Conservation (phyloP, 768 basidiomycete genomes). For the Neoboletus magnificus region DNA sequence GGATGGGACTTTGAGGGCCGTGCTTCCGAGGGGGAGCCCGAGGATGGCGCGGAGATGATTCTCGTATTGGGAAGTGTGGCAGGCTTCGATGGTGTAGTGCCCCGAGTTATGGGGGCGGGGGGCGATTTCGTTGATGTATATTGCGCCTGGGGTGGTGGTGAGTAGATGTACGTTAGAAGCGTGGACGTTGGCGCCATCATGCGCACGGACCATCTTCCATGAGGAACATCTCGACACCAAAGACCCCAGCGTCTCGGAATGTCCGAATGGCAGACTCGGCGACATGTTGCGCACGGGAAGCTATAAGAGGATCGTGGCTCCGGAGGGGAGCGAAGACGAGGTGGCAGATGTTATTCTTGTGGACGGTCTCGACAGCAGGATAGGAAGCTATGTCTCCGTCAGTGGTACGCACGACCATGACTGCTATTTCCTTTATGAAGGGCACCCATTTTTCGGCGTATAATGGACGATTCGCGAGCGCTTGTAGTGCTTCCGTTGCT, state of each 20-base stretch:
- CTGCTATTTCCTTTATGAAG: slow-evolving; percentile 87
- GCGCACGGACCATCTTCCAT: slow-evolving; percentile 65
- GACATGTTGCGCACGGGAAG: slow-evolving; percentile 57
- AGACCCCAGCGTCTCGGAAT: slow-evolving; percentile 87
- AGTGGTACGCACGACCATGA: slow-evolving; percentile 89
- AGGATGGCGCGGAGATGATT: slow-evolving; percentile 96
- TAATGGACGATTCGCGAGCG: slow-evolving; percentile 64
- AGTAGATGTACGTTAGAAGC: background rate
- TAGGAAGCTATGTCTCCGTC: slow-evolving; percentile 77
- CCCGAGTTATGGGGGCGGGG: slow-evolving; percentile 98
- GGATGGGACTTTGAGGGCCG: slow-evolving; percentile 80
- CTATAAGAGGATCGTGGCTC: slow-evolving; percentile 50
- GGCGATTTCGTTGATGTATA: slow-evolving; percentile 95
- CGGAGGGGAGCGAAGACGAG: slow-evolving; percentile 89
- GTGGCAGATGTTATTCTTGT: slow-evolving; percentile 91
- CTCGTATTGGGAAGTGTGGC: slow-evolving; percentile 93
- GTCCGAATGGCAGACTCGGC: slow-evolving; percentile 80
- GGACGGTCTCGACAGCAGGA: slow-evolving; percentile 91
- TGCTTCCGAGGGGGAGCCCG: slow-evolving; percentile 83
- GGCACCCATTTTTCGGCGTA: slow-evolving; percentile 95
- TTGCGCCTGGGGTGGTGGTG: slow-evolving; percentile 46
- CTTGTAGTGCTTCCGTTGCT: slow-evolving; percentile 46
- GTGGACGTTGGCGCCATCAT: slow-evolving; percentile 13
- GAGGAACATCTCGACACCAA: slow-evolving; percentile 98
- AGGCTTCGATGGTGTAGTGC: slow-evolving; percentile 98